phyloP scores from a whole-genome alignment of 805 yeast genomes.

The Wickerhamomyces bovis region DNA sequence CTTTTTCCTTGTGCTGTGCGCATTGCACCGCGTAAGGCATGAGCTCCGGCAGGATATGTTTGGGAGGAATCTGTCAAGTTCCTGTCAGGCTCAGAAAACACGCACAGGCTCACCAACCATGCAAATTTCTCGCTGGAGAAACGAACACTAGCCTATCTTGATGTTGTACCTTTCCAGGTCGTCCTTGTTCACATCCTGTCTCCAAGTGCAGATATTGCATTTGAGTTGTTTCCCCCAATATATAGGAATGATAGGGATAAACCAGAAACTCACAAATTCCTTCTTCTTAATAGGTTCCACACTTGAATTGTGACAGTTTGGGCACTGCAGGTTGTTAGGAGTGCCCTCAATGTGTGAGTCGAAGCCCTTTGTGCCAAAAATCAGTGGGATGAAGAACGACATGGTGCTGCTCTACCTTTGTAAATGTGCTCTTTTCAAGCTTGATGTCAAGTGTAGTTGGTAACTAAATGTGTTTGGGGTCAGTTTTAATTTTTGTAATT shows the following conservation, averaged over 20 bases:
- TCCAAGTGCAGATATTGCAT: conserved; percentile 48
- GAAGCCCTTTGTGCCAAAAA: conserved; percentile 29
- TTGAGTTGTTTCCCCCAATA: conserved; percentile 43
- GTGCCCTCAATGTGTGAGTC: conserved; percentile 19
- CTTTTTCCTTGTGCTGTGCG: too few relatives aligned
- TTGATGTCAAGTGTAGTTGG: neutral
- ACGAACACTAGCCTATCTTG: neutral
- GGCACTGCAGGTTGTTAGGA: conserved; percentile 36
- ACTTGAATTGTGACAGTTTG: conserved; percentile 50
- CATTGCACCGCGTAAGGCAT: neutral
- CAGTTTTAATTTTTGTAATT: too few relatives aligned
- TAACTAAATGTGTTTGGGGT: neutral
- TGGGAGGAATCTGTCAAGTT: neutral
- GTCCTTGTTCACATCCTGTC: conserved; percentile 28
- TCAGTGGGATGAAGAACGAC: conserved; percentile 10
- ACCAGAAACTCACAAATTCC: conserved; percentile 46
- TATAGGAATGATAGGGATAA: conserved; percentile 46
- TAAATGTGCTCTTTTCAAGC: neutral
- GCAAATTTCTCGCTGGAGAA: too few relatives aligned
- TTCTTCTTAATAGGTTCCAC: conserved; percentile 46
- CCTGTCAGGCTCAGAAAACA: too few relatives aligned
- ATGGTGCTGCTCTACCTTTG: neutral
- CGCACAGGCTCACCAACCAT: too few relatives aligned
- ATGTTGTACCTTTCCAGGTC: conserved; percentile 23
- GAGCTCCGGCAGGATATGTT: neutral